phyloP scores from a whole-genome alignment of 2,329 filamentous ascomycete species.

The Claviceps quebecensis region DNA sequence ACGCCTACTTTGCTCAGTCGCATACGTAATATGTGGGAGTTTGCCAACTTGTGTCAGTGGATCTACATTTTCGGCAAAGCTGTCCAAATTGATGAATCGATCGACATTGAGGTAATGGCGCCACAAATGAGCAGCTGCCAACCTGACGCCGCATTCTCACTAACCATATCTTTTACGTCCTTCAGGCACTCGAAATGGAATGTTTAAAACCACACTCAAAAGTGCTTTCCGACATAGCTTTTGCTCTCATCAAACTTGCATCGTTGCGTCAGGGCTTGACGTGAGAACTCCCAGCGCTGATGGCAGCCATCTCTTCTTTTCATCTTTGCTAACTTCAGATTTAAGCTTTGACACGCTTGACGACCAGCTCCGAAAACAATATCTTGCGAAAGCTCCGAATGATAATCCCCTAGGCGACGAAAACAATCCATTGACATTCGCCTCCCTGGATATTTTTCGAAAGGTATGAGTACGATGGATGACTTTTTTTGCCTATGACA shows the following conservation, averaged over 20 bases:
- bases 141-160: too few species aligned
- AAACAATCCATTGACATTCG: constrained; percentile 59
- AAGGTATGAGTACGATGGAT: constrained; percentile 41
- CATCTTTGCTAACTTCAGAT: constrained; percentile 9
- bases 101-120: constrained; percentile 69
- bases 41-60: constrained; percentile 87
- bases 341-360: constrained; percentile 73
- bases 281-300: constrained; percentile 37
- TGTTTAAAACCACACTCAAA: constrained; percentile 69
- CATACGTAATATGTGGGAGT: constrained; percentile 88
- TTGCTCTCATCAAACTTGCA: constrained; percentile 79
- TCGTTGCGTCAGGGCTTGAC: constrained; percentile 87
- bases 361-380: constrained; percentile 84
- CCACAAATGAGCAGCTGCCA: background rate
- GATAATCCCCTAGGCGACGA: constrained; percentile 76
- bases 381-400: constrained; percentile 61
- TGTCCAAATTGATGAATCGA: constrained; percentile 76
- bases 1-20: constrained; percentile 36
- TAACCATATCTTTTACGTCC: too few species aligned
- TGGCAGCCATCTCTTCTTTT: constrained; percentile 2
- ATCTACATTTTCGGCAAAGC: constrained; percentile 80
- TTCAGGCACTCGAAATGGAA: constrained; percentile 73
- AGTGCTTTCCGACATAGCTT: constrained; percentile 64
- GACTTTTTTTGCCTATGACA: background rate
- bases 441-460: constrained; percentile 66